phyloP scores from a whole-genome alignment of 306 rosid genomes.

The Sesbania bispinosa region DNA sequence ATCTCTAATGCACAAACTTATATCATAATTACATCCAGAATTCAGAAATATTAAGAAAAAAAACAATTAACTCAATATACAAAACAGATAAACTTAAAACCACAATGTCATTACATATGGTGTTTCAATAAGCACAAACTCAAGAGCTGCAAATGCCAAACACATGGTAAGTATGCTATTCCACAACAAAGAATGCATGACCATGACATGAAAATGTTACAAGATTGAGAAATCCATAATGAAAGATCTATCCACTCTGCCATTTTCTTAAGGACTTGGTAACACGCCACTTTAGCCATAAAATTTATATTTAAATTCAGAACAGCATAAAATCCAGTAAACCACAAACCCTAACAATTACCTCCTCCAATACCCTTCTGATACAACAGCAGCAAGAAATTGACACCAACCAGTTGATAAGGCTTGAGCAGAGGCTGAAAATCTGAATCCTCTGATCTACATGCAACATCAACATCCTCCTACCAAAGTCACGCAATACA shows the following conservation, averaged over 20 bases:
- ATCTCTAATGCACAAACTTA: background rate
- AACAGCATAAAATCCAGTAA: background rate
- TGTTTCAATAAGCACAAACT: background rate
- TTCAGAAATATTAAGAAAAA: background rate
- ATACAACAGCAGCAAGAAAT: constrained; percentile 84
- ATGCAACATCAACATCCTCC: constrained; percentile 90
- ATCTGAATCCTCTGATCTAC: constrained; percentile 71
- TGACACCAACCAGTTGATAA: constrained; percentile 93
- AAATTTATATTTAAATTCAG: background rate
- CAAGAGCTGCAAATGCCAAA: background rate
- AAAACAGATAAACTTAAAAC: background rate
- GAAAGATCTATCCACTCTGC: background rate
- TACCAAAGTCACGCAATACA: constrained; percentile 22
- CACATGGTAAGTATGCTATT: background rate
- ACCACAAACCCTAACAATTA: constrained; percentile 30
- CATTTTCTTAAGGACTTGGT: background rate
- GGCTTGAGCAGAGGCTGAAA: constrained; percentile 89
- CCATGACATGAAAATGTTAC: background rate
- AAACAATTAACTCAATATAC: background rate
- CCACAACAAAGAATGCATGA: background rate
- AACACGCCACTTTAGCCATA: background rate
- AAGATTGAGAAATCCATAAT: background rate
- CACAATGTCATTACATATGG: background rate
- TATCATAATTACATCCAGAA: constrained; percentile 2
- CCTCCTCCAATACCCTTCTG: constrained; percentile 95